Evolutionary conservation across 2,329 filamentous ascomycete genomes (phyloP), one percentile per base, ranked within the genome.

Genomic region (Chrysoporthe austroafricana): DNA sequence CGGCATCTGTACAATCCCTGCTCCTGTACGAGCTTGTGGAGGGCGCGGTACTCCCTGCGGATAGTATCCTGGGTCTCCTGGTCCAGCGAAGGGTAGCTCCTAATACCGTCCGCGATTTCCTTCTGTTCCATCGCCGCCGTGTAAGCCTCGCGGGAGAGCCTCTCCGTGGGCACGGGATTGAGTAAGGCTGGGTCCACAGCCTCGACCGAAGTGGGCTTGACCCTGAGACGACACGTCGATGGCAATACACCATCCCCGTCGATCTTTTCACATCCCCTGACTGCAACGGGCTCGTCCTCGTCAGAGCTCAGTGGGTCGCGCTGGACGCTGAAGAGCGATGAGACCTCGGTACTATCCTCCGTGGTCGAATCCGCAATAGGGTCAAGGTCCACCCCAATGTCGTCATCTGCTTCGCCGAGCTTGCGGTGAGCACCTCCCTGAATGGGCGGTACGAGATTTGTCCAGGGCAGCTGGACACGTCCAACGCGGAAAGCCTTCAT

Each of bases 401-500:
- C 56, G 48, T 44, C 52, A 46, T 42, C 46, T 4, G 59, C 56
- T 9, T 42, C 21, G 26, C 54, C 50, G 21, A 66, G 62, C 60
- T 71, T 73, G 39, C 58, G 63, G 71, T 68, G 72, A 32, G 72
- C 64, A 46, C 72, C 72, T n/a, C 72, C 71, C 21, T 73, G 64
- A 69, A 90, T 88, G 71, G 88, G 88, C 66, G 88, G 87, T 71
- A 83, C 84, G 72, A 84, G 80, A 77, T 87, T 88, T 69, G 78
- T 77, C 87, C 87, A 90, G 48, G 82, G 82, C 70, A 65, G 62
- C 36, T 65, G 66, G 1, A 70, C 61, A 21, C 82, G 84, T 72
- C 87, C 88, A 72, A 90, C 87, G 72, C 85, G 85, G 77, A 84
- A 88, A 72, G 83, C 82, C 75, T 83, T 85, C 86, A 90, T 88